A percentile compares a stretch with the other conserved stretches of the same genome.
Conservation (phyloP, 2,329 filamentous ascomycete genomes). For the Xylaria sp. region DNA sequence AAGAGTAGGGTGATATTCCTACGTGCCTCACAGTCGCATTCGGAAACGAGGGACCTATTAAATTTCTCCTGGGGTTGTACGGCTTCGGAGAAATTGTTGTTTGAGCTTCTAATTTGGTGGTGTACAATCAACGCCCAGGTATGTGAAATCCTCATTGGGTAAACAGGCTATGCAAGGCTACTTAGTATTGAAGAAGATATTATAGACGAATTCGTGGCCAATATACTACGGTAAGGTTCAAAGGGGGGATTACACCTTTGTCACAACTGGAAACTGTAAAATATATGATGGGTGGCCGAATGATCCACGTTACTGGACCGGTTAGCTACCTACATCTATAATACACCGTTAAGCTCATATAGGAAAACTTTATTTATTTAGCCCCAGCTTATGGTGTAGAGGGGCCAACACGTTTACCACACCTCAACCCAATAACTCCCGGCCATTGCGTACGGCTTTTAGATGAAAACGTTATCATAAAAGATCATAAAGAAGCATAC, state of each 20-base stretch:
- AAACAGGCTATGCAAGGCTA: not conserved
- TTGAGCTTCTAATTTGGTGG: not conserved
- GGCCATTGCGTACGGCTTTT: not conserved
- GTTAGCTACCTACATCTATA: constrained; percentile 18
- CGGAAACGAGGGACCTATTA: not conserved
- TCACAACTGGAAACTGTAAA: not conserved
- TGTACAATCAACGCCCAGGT: not conserved
- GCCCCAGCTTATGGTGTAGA: not conserved
- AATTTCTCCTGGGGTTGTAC: not conserved
- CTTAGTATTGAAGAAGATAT: not conserved
- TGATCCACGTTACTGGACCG: constrained; percentile 13
- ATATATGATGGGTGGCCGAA: not conserved
- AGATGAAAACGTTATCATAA: constrained; percentile 23
- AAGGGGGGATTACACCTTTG: not conserved
- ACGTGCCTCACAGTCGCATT: not conserved
- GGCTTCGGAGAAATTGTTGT: not conserved
- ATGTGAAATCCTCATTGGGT: not conserved
- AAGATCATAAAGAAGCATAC: too few species aligned
- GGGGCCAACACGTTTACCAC: constrained; percentile 17
- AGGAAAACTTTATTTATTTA: not conserved
- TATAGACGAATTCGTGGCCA: not conserved
- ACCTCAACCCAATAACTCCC: not conserved
- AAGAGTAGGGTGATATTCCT: not conserved
- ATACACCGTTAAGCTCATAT: constrained; percentile 20
- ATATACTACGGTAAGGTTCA: not conserved